Evolutionary conservation across 306 rosid species (phyloP).

Genomic region (Neltuma alba): DNA sequence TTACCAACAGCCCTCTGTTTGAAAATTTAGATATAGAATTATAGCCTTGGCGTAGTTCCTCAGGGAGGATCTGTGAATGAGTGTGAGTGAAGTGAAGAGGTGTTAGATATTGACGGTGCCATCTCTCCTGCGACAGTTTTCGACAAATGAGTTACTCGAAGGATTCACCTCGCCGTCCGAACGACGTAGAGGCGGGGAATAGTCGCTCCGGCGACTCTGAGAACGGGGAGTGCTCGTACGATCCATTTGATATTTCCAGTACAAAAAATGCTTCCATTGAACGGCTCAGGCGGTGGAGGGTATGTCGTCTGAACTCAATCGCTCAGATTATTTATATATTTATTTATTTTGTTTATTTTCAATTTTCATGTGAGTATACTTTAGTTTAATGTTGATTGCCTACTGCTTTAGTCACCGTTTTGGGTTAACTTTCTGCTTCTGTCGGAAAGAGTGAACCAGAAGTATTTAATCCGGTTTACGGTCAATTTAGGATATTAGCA

Average conservation of each 20-base stretch:
- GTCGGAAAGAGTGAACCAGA: background rate
- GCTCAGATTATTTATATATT: background rate
- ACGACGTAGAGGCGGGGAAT: slow-evolving; percentile 61
- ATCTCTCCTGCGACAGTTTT: slow-evolving; percentile 90
- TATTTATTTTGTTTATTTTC: background rate
- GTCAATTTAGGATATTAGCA: background rate
- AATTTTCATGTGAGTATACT: background rate
- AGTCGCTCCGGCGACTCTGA: slow-evolving; percentile 43
- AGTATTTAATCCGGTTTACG: background rate
- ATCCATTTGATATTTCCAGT: slow-evolving; percentile 62
- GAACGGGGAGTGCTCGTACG: slow-evolving; percentile 38
- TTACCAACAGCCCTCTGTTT: too few species aligned
- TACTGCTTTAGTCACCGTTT: background rate
- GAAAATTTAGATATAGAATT: background rate
- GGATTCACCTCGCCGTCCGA: slow-evolving; percentile 44
- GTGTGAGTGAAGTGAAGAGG: slow-evolving; percentile 3
- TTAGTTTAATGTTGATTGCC: background rate
- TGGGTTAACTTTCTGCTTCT: background rate
- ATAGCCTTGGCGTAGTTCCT: background rate
- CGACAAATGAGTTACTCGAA: slow-evolving; percentile 45
- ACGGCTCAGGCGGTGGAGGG: slow-evolving; percentile 90
- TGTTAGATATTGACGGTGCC: slow-evolving; percentile 57
- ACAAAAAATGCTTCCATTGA: slow-evolving; percentile 73
- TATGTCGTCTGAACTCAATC: slow-evolving; percentile 21
- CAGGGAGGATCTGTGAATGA: background rate